phyloP scores from a whole-genome alignment of 2,329 filamentous ascomycete species.

The Alternaria panax region DNA sequence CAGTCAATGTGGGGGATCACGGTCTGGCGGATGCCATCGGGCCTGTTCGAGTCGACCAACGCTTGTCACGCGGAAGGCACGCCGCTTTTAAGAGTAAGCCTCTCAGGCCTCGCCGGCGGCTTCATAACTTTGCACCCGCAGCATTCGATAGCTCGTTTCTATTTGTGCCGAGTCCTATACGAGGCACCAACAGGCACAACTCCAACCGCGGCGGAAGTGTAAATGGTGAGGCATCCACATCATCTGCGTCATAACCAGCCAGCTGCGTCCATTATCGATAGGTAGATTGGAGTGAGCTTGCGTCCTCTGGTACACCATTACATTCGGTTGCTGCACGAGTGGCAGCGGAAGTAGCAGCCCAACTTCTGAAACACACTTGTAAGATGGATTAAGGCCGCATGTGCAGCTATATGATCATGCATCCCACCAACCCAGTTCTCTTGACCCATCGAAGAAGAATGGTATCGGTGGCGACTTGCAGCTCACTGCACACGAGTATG shows the following conservation, averaged over 20 bases:
- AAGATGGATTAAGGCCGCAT: conserved; percentile 19
- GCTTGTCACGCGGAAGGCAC: conserved; percentile 37
- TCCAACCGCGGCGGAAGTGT: conserved; percentile 22
- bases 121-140: conserved; percentile 33
- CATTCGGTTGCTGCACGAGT: not conserved
- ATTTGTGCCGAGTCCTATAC: conserved; percentile 48
- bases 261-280: conserved; percentile 27
- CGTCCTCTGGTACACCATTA: conserved; percentile 12
- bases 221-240: conserved; percentile 15
- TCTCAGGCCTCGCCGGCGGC: conserved; percentile 32
- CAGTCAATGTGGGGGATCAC: conserved; percentile 42
- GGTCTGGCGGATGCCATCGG: conserved; percentile 35
- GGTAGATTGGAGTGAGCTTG: conserved; percentile 15
- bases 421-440: conserved; percentile 31
- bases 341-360: conserved; percentile 12
- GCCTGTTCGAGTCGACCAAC: conserved; percentile 30
- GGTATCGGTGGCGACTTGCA: conserved; percentile 35
- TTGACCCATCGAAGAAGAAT: conserved; percentile 28
- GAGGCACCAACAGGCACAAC: conserved; percentile 39
- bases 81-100: conserved; percentile 24
- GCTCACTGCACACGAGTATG: conserved; percentile 27
- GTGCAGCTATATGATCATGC: conserved; percentile 23
- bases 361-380: conserved; percentile 38
- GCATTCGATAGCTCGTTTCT: conserved; percentile 44
- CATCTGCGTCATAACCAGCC: conserved; percentile 9